Evolutionary conservation across 129 eudicot species (phyloP).

Genomic region (Helianthus tuberosus): DNA sequence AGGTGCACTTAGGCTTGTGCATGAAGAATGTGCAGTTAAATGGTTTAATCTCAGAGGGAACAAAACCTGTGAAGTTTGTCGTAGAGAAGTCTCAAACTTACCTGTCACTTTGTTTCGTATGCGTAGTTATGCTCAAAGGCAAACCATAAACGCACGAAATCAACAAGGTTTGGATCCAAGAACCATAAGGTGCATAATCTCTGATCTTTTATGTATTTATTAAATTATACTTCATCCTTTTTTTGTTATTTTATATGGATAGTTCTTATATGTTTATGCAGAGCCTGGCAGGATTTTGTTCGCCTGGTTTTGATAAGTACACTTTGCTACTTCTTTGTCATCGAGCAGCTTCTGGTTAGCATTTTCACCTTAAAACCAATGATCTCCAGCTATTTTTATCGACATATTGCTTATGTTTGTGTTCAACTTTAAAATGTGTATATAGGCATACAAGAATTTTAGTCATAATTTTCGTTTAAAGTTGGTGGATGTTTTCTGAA

Average conservation of each 20-base stretch:
- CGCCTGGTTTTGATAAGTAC: slow-evolving; percentile 90
- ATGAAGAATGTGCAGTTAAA: slow-evolving; percentile 82
- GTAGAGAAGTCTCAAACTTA: slow-evolving; percentile 74
- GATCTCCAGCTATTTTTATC: neutral
- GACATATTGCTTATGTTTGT: neutral
- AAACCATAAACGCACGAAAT: slow-evolving; percentile 41
- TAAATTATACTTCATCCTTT: neutral
- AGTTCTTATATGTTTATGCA: slow-evolving; percentile 37
- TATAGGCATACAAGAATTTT: neutral
- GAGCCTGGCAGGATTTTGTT: slow-evolving; percentile 96
- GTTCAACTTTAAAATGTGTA: neutral
- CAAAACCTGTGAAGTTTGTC: slow-evolving; percentile 80
- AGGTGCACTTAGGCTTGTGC: slow-evolving; percentile 83
- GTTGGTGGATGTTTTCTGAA: neutral
- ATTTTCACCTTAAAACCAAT: neutral
- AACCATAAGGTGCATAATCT: slow-evolving; percentile 50
- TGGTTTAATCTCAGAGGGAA: slow-evolving; percentile 86
- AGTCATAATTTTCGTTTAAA: neutral
- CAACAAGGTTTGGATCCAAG: slow-evolving; percentile 39
- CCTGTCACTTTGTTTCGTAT: slow-evolving; percentile 89
- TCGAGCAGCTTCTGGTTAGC: slow-evolving; percentile 89
- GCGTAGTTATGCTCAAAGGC: slow-evolving; percentile 47
- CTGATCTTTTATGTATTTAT: neutral
- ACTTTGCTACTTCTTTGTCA: slow-evolving; percentile 88
- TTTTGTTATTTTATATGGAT: neutral